Conservation (phyloP, 495 filamentous ascomycete genomes). For the Aspergillus taichungensis region DNA sequence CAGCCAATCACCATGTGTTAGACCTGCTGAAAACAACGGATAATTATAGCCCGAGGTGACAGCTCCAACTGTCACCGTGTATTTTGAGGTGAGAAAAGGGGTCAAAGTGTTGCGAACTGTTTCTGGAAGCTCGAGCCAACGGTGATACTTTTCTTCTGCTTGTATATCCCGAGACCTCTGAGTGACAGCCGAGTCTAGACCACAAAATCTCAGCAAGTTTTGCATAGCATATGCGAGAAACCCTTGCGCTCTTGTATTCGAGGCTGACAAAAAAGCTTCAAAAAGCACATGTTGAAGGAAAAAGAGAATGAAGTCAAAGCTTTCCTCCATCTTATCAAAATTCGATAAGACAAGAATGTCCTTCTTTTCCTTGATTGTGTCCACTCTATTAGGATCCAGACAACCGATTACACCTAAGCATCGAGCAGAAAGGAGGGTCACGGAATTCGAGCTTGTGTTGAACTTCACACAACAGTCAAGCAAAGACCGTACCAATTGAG, state of each 20-base stretch:
- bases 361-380: constrained; percentile 63
- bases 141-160: constrained; percentile 47
- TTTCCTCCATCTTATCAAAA: constrained; percentile 70
- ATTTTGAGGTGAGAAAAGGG: constrained; percentile 77
- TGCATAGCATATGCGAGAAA: constrained; percentile 93
- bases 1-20: constrained; percentile 74
- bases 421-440: constrained; percentile 63
- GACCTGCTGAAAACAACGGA: constrained; percentile 58
- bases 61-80: constrained; percentile 54
- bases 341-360: constrained; percentile 80
- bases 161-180: constrained; percentile 44
- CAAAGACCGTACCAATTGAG: constrained; percentile 61
- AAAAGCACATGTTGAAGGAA: constrained; percentile 80
- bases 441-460: constrained; percentile 53
- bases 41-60: constrained; percentile 50
- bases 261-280: constrained; percentile 80
- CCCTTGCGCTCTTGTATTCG: constrained; percentile 75
- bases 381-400: constrained; percentile 82
- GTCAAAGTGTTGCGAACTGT: constrained; percentile 67
- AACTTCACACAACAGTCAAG: constrained; percentile 79
- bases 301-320: constrained; percentile 76
- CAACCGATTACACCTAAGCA: constrained; percentile 85
- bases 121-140: constrained; percentile 70
- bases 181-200: constrained; percentile 52
- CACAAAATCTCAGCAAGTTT: constrained; percentile 69